Conservation (phyloP, 2,329 filamentous ascomycete species). For the Fusarium buharicum region DNA sequence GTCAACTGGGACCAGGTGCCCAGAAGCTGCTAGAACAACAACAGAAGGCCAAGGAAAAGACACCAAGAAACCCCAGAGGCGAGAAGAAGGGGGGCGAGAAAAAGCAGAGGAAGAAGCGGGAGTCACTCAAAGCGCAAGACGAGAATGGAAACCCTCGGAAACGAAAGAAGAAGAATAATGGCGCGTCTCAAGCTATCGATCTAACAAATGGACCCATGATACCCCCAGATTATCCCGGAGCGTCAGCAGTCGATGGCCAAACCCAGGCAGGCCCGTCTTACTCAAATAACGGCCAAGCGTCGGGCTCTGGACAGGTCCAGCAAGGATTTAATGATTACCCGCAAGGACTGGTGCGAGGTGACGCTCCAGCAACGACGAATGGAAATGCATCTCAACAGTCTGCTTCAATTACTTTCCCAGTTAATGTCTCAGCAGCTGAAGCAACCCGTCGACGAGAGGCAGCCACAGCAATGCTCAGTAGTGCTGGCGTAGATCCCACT, state of each 20-base stretch:
- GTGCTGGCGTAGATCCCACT: conserved; percentile 61
- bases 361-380: conserved; percentile 13
- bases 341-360: conserved; percentile 25
- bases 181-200: conserved; percentile 28
- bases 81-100: conserved; percentile 47
- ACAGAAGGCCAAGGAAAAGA: conserved; percentile 41
- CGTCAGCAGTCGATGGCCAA: conserved; percentile 15
- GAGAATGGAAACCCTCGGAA: conserved; percentile 44
- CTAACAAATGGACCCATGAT: conserved; percentile 21
- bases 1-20: conserved; percentile 43
- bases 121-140: conserved; percentile 40
- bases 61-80: conserved; percentile 45
- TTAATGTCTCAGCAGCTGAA: conserved; percentile 57
- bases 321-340: conserved; percentile 33
- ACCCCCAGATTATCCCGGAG: conserved; percentile 25
- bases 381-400: conserved; percentile 23
- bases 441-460: conserved; percentile 60
- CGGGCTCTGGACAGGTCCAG: conserved; percentile 6
- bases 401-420: conserved; percentile 37
- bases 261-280: conserved; percentile 15
- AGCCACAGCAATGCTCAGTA: conserved; percentile 59
- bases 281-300: conserved; percentile 12
- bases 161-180: conserved; percentile 45
- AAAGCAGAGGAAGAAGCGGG: conserved; percentile 42
- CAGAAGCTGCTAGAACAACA: conserved; percentile 43